Percentiles rank a stretch among this genome's conserved stretches.
phyloP scores from a whole-genome alignment of 768 basidiomycete genomes.

The Rubroboletus pulcherrimus region DNA sequence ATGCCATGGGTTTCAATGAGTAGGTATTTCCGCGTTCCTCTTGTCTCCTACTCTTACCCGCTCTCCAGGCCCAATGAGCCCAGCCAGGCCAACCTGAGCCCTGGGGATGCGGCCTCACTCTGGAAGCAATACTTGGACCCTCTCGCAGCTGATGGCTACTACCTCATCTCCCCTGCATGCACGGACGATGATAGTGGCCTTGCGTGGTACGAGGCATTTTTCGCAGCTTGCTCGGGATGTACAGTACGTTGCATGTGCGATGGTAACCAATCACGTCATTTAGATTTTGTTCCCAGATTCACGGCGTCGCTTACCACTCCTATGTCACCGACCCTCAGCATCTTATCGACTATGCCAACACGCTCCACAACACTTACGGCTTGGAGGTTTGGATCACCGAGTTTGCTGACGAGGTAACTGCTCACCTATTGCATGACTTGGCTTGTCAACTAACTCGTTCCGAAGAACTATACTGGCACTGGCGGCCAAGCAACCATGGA shows the following conservation, averaged over 20 bases:
- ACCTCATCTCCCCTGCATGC: slow-evolving; percentile 60
- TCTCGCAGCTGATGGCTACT: slow-evolving; percentile 52
- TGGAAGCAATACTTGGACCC: slow-evolving; percentile 65
- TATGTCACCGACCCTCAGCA: slow-evolving; percentile 51
- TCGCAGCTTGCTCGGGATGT: slow-evolving; percentile 46
- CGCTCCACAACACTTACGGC: slow-evolving; percentile 43
- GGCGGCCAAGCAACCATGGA: slow-evolving; percentile 34
- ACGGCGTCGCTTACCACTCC: slow-evolving; percentile 59
- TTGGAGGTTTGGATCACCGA: slow-evolving; percentile 58
- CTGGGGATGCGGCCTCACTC: slow-evolving; percentile 43
- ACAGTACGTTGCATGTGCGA: slow-evolving; percentile 37
- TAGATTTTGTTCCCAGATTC: slow-evolving; percentile 39
- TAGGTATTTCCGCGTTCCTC: slow-evolving; percentile 30
- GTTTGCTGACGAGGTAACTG: slow-evolving; percentile 59
- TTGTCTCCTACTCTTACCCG: slow-evolving; percentile 2
- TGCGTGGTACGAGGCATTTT: slow-evolving; percentile 62
- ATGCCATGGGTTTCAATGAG: slow-evolving; percentile 72
- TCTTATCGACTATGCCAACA: slow-evolving; percentile 50
- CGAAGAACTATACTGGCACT: slow-evolving; percentile 49
- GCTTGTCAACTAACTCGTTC: background rate
- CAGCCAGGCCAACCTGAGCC: slow-evolving; percentile 58
- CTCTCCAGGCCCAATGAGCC: slow-evolving; percentile 59
- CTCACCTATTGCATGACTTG: background rate
- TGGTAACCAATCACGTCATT: background rate
- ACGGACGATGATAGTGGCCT: slow-evolving; percentile 58